Percentiles rank a stretch among this genome's conserved stretches.
Evolutionary conservation across 768 basidiomycete species (phyloP).

Genomic region (Mycena capillaripes): DNA sequence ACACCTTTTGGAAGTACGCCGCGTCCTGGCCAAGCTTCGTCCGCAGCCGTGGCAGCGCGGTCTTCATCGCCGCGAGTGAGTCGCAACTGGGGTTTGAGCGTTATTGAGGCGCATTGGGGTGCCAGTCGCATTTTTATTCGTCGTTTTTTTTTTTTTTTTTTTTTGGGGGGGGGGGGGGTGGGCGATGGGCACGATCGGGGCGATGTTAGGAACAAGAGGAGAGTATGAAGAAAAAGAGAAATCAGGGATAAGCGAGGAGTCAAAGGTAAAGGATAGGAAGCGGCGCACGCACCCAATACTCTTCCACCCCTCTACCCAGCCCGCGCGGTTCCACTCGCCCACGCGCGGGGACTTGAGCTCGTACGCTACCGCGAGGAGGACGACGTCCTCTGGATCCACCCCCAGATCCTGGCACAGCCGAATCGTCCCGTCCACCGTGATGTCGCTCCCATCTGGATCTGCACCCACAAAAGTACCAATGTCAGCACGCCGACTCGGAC

Average conservation of each 20-base stretch:
- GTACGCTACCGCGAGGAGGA: conserved; percentile 84
- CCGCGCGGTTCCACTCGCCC: conserved; percentile 77
- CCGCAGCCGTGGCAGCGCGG: conserved; percentile 66
- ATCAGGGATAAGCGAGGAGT: not conserved
- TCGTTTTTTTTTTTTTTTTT: too few relatives aligned
- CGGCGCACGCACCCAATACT: conserved; percentile 66
- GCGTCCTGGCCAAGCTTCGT: conserved; percentile 73
- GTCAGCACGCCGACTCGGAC: not conserved
- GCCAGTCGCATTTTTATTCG: not conserved
- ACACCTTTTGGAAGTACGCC: conserved; percentile 82
- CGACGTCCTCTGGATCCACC: conserved; percentile 85
- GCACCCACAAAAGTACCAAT: not conserved
- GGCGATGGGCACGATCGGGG: not conserved
- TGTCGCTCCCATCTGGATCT: conserved; percentile 69
- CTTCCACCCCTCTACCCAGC: conserved; percentile 90
- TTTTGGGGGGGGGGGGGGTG: not conserved
- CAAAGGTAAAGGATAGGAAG: not conserved
- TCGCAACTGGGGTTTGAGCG: conserved; percentile 65
- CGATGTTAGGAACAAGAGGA: not conserved
- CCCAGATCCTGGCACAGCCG: conserved; percentile 77
- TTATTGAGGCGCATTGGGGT: not conserved
- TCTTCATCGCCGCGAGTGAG: conserved; percentile 71
- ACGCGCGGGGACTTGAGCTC: conserved; percentile 83
- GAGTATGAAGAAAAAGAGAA: not conserved
- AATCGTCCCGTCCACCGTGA: conserved; percentile 86